Evolutionary conservation across 257 asterid genomes (phyloP), one percentile per base, ranked within the genome.

Genomic region (Datura wrightii): DNA sequence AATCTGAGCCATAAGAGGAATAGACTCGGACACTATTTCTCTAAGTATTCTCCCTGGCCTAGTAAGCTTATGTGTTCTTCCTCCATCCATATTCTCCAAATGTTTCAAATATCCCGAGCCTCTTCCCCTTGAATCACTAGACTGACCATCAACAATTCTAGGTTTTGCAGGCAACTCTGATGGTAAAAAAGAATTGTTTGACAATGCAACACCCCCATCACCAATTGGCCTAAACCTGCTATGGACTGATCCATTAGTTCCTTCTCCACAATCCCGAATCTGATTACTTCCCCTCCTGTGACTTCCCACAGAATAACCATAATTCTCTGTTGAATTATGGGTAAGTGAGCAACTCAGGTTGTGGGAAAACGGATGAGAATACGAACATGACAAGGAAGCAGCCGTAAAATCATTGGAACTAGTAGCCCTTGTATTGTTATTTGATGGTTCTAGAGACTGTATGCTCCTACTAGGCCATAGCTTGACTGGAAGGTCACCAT

Each of bases 221-320:
- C 98, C 99, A 62, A 93, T 86, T 0, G 99, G 99, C 89, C 98
- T 91, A 71, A 96, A 96, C 10, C 98, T 90, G 87, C 99, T 96
- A 76, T 96, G 99, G 19, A 96, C 99, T 1, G 99, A 96, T 15
- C 98, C 99, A 85, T 96, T 96, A 54, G 99, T 96, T 60, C 99
- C 99, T 89, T 96, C 99, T 66, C 99, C 99, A 84, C 93, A 89
- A 72, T 96, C 94, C 98, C 98, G 93, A 19, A 93, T 91, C 88
- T 90, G 93, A 88, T 94, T 94, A 39, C 42, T 39, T 39, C 42
- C 42, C 42, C 42, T 39, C 42, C 42, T 39, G 4, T 39, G 42
- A 39, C 97, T 93, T 37, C 98, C 98, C 2, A 50, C 84, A 0
- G 98, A 94, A 67, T 91, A 86, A 0, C 92, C 97, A 9, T 48